phyloP scores from a whole-genome alignment of 305 asterid species.

The Solanum hybrid region DNA sequence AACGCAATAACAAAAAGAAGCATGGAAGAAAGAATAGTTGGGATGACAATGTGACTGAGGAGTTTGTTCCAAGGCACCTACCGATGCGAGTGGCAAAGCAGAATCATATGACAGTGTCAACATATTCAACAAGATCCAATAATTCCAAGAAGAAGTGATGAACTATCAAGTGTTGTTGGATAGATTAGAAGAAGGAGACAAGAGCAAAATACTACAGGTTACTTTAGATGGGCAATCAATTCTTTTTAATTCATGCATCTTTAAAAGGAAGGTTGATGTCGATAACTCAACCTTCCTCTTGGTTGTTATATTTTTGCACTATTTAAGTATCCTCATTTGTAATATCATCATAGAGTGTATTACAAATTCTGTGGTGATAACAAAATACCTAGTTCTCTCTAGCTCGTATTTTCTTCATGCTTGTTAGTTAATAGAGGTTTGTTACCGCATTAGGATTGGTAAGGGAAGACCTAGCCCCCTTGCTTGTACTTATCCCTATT shows the following conservation, averaged over 20 bases:
- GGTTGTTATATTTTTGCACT: background rate
- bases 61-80: background rate
- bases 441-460: background rate
- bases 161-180: background rate
- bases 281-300: background rate
- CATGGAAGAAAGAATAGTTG: background rate
- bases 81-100: background rate
- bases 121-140: background rate
- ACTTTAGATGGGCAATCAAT: background rate
- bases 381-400: background rate
- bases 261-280: background rate
- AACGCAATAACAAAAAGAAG: background rate
- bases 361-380: background rate
- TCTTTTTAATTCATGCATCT: background rate
- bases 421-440: too few species aligned
- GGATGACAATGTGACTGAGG: background rate
- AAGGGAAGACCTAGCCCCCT: background rate
- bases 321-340: background rate
- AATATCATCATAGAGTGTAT: background rate
- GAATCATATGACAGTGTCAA: background rate
- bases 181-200: background rate
- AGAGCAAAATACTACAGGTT: background rate
- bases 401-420: background rate
- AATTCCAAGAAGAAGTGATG: background rate
- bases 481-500: background rate